Evolutionary conservation across 345 rosid species (phyloP).

Genomic region (Punica granatum): DNA sequence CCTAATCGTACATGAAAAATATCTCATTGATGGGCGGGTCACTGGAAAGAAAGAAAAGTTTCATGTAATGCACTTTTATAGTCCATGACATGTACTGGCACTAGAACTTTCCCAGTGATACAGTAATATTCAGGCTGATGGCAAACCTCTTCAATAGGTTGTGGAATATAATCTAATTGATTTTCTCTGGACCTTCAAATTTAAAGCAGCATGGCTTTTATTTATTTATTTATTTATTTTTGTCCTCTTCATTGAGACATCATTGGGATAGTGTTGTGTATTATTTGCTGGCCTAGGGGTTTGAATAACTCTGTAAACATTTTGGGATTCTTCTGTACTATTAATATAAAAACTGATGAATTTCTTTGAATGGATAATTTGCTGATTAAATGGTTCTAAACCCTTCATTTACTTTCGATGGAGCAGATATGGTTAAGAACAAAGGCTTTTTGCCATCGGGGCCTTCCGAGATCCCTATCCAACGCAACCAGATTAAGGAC

Average conservation of each 20-base stretch:
- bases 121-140: neutral
- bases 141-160: neutral
- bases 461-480: slow-evolving; percentile 90
- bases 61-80: neutral
- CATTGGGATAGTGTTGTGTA: too few relatives aligned
- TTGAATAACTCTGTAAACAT: too few relatives aligned
- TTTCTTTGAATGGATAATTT: neutral
- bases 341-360: neutral
- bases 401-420: slow-evolving; percentile 14
- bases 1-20: neutral
- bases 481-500: slow-evolving; percentile 82
- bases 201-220: neutral
- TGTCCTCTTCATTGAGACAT: too few relatives aligned
- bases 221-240: neutral
- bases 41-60: neutral
- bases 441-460: slow-evolving; percentile 97
- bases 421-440: slow-evolving; percentile 97
- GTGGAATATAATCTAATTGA: neutral
- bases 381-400: neutral
- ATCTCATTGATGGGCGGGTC: neutral
- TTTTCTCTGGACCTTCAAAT: neutral
- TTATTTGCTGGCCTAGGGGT: too few relatives aligned
- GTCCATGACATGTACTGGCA: neutral
- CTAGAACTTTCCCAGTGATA: neutral
- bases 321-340: neutral